phyloP scores from a whole-genome alignment of 352 stramenopile genomes.

The Phytophthora crassamura region DNA sequence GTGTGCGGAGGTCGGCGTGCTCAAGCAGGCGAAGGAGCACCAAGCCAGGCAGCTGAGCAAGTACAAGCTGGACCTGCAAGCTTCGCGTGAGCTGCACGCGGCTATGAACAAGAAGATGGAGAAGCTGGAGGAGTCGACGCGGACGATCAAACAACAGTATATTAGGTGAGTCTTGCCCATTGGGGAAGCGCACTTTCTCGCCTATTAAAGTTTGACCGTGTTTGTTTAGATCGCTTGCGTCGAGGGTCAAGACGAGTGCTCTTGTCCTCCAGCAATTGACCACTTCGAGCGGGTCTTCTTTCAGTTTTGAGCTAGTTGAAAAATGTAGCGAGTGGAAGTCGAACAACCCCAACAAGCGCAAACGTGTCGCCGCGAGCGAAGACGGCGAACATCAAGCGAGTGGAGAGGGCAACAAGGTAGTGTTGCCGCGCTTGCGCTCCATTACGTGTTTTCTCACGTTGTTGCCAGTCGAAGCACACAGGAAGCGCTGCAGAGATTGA shows the following conservation, averaged over 20 bases:
- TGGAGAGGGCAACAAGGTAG: constrained; percentile 31
- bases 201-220: neutral
- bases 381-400: constrained; percentile 2
- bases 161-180: constrained; percentile 41
- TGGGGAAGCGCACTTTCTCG: neutral
- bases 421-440: constrained; percentile 9
- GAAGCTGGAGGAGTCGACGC: constrained; percentile 42
- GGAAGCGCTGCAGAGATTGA: constrained; percentile 9
- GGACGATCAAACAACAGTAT: constrained; percentile 63
- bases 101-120: constrained; percentile 56
- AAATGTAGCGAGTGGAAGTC: constrained; percentile 41
- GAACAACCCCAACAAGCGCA: constrained; percentile 50
- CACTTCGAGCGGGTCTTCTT: constrained; percentile 21
- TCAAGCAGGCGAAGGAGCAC: constrained; percentile 58
- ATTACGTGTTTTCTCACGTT: constrained; percentile 21
- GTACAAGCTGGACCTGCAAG: constrained; percentile 53
- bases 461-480: constrained; percentile 32
- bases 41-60: constrained; percentile 51
- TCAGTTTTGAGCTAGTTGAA: constrained; percentile 29
- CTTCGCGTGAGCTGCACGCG: constrained; percentile 53
- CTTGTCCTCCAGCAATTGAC: constrained; percentile 58
- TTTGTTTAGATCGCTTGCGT: constrained; percentile 56
- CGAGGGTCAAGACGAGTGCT: constrained; percentile 56
- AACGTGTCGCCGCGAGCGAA: constrained; percentile 30
- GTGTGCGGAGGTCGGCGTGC: constrained; percentile 62